phyloP scores from a whole-genome alignment of 257 asterid genomes.

The Solanum medicagineum region DNA sequence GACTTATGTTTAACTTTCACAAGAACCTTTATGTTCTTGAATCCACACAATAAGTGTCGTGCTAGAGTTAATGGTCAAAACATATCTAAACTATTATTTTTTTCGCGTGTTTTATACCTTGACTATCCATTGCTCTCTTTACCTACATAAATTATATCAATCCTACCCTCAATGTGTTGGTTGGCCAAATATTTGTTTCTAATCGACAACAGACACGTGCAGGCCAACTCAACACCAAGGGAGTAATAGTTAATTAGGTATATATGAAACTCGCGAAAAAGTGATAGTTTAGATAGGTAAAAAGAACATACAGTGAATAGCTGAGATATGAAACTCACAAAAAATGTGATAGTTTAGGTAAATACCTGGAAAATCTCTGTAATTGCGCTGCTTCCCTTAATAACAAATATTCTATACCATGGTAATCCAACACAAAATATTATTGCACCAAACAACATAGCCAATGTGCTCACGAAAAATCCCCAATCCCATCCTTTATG shows the following conservation, averaged over 20 bases:
- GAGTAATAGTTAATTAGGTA: not conserved
- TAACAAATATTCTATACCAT: slow-evolving; percentile 36
- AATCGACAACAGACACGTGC: not conserved
- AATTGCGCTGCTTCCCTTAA: slow-evolving; percentile 55
- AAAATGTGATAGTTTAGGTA: too few relatives aligned
- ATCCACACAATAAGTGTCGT: not conserved
- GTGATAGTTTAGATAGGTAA: not conserved
- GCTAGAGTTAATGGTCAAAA: not conserved
- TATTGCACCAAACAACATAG: slow-evolving; percentile 36
- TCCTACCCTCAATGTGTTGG: not conserved
- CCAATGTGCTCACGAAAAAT: slow-evolving; percentile 26
- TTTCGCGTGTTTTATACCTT: not conserved
- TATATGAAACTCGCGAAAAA: not conserved
- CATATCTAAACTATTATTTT: too few relatives aligned
- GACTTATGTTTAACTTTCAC: not conserved
- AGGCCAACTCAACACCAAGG: not conserved
- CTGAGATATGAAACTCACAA: too few relatives aligned
- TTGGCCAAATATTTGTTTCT: not conserved
- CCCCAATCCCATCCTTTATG: slow-evolving; percentile 79
- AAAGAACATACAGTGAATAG: too few relatives aligned
- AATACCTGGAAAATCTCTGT: slow-evolving; percentile 43
- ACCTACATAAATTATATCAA: not conserved
- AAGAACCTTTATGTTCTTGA: not conserved
- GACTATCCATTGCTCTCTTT: not conserved
- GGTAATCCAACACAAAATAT: slow-evolving; percentile 40